A percentile compares a stretch with the other conserved stretches of the same genome.
Evolutionary conservation across 768 basidiomycete species (phyloP).

Genomic region (Agrocybe pediades): DNA sequence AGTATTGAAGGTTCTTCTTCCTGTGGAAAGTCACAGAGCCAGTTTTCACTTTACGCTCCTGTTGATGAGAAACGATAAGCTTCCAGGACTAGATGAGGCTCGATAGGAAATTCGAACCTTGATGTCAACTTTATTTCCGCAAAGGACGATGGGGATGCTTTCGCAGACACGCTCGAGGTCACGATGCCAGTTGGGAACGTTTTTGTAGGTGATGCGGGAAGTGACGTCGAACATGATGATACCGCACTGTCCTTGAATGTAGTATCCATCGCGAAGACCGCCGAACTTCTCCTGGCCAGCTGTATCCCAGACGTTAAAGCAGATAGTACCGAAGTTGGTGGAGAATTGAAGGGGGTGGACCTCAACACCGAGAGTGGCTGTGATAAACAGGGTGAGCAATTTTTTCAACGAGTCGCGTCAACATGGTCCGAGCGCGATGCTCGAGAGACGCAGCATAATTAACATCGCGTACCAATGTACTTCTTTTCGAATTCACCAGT

Average conservation of each 20-base stretch:
- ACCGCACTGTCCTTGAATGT: constrained; percentile 97
- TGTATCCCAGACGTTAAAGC: constrained; percentile 99
- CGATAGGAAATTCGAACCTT: constrained; percentile 60
- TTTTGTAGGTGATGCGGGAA: constrained; percentile 99
- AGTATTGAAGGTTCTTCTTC: constrained; percentile 99
- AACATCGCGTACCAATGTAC: constrained; percentile 79
- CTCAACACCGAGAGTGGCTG: constrained; percentile 99
- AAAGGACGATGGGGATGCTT: constrained; percentile 98
- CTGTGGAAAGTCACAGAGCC: constrained; percentile 98
- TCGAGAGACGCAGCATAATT: constrained; percentile 2
- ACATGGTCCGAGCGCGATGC: constrained; percentile 13
- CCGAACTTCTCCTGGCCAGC: constrained; percentile 99
- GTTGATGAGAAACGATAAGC: constrained; percentile 10
- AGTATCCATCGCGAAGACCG: constrained; percentile 95
- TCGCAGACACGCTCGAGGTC: constrained; percentile 99
- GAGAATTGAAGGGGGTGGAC: constrained; percentile 95
- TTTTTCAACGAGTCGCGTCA: constrained; percentile 3
- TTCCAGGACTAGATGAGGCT: constrained; percentile 6
- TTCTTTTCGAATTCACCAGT: constrained; percentile 99
- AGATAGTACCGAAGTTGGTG: constrained; percentile 98
- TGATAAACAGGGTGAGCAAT: background rate
- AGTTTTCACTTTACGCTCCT: constrained; percentile 99
- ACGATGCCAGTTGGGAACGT: constrained; percentile 99
- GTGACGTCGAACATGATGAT: constrained; percentile 99
- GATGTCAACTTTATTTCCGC: constrained; percentile 99